Percentiles rank a stretch among this genome's conserved stretches.
Evolutionary conservation across 1,284 basidiomycete genomes (phyloP).

Genomic region (Irpex rosettiformis): DNA sequence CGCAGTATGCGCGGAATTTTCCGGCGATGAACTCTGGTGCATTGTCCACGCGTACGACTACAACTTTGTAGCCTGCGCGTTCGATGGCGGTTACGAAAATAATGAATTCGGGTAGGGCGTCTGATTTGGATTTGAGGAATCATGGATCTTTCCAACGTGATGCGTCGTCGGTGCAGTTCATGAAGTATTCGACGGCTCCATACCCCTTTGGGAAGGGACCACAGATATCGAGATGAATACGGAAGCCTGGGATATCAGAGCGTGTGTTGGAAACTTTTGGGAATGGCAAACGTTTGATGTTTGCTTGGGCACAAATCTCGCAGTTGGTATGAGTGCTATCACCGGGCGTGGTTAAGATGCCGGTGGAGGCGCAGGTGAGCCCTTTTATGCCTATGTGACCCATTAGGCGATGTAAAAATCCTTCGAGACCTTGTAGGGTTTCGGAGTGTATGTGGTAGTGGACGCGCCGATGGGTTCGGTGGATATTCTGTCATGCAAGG

Average conservation of each 20-base stretch:
- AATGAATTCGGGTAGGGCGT: slow-evolving; percentile 9
- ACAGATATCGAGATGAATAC: neutral
- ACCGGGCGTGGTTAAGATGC: neutral
- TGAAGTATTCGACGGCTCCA: slow-evolving; percentile 4
- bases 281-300: neutral
- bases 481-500: neutral
- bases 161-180: slow-evolving; percentile 6
- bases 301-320: neutral
- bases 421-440: neutral
- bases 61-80: neutral
- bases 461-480: neutral
- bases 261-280: neutral
- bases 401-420: neutral
- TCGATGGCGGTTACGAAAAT: slow-evolving; percentile 2
- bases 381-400: neutral
- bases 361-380: neutral
- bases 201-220: neutral
- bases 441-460: neutral
- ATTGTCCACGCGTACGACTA: neutral
- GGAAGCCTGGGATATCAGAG: neutral
- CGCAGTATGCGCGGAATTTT: neutral
- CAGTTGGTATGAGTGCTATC: neutral
- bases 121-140: slow-evolving; percentile 10
- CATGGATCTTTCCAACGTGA: slow-evolving; percentile 6
- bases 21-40: neutral